Evolutionary conservation across 2,329 filamentous ascomycete species (phyloP), one percentile per base, ranked within the genome.

Genomic region (Fusarium cicatricum): DNA sequence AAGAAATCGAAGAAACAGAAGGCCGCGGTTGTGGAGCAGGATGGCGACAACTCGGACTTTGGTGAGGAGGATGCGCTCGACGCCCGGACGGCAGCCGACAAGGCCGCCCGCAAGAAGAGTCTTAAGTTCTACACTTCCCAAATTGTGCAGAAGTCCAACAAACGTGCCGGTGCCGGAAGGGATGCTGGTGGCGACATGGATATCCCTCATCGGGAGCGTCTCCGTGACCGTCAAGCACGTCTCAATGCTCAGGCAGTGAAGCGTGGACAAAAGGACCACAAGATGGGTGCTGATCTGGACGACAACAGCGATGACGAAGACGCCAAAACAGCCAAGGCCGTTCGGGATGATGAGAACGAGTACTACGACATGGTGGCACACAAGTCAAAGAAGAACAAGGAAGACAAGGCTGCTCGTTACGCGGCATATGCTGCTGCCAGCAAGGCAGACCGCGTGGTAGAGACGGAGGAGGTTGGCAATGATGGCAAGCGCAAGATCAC

Each of bases 51-150:
- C 67, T 96, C 92, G 3, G 95, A 99, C 78, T 94, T 99, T 71
- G 95, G 94, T 66, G 95, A 99, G 69, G 92, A 97, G 72, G 89
- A 91, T 14, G 78, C 81, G 4, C 84, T 98, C 54, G 91, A 92
- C 48, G 86, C 88, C 11, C 84, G 87, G 58, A 87, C 94, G 57
- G 89, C 91, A 1, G 90, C 90, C 36, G 91, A 96, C 69, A 99
- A 99, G 77, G 90, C 89, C 0, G 85, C 86, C 55, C 90, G 90
- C 75, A 97, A 95, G 82, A 97, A 96, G 81, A 92, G 87, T 62
- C 84, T 99, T 53, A 90, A 92, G 60, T 99, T 99, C 82, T 99
- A 99, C 83, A 98, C 96, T 3, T 97, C 93, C 3, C 95, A 99
- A 73, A 95, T 99, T 64, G 90, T 91, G 23, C 94, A 98, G 74